Base-by-base conservation (phyloP, 192 early-diverging fungal species). In the Coemansia sp. region DNA sequence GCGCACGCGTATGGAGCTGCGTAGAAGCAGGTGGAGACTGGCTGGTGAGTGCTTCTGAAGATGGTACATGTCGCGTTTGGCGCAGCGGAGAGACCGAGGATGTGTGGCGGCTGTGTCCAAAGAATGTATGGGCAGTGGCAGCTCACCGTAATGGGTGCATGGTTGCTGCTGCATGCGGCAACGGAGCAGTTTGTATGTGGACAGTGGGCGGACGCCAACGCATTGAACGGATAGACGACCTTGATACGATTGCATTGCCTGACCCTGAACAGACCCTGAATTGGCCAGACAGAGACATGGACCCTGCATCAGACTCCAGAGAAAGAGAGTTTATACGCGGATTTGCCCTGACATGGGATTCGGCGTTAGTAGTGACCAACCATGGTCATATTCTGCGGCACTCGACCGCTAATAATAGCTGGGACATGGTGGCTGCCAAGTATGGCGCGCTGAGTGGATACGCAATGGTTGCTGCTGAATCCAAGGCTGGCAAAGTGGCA, bases 101-200 rank as follows among this genome's bases (percentile, higher is more conserved):
- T 17, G 25, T 21, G 29, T 66, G 73, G 67, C 37, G 21, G 3
- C 93, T 93, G 69, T 83, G 82, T 21, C 84, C 86, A 19, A 93
- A 91, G 67, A 91, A 90, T 62, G 85, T 92, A 4, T 95, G 93
- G 93, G 83, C 89, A 25, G 73, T 92, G 21, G 92, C 89, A 3
- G 76, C 90, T 2, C 78, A 76, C 7, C 12, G 12, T 5, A 5
- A 41, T 58, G 85, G 84, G 0, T 66, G 63, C 7, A 60, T 83
- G 17, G 83, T 90, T 56, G 90, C 85, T 5, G 89, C 89, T 4
- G 93, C 92, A n/a, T 92, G 92, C 0, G 88, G 88, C 22, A 92
- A 95, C 71, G 86, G 89, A 1, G 92, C 90, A 1, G 79, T 95
- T 51, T 84, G 88, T 8, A 63, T 93, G 0, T 93, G 92, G 90